These are phyloP conservation scores for Ustilago tritici DNA, from an alignment of 1,284 basidiomycete genomes.

Conservation along the genomic window DNA sequence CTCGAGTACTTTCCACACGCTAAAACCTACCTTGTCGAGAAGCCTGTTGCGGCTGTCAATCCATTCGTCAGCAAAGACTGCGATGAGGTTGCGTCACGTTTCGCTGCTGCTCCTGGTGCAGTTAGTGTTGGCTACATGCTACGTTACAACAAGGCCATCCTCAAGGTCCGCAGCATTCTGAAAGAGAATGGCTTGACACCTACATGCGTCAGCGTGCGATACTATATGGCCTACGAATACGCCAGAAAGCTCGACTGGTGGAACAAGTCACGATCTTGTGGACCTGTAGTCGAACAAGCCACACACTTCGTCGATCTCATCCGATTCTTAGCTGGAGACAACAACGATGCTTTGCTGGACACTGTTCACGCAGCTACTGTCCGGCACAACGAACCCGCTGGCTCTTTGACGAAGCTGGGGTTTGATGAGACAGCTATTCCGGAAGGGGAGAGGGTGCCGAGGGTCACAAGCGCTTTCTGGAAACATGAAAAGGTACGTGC, in stretches of 20 bases:
- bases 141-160: constrained; percentile 42
- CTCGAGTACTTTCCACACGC: constrained; percentile 31
- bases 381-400: constrained; percentile 29
- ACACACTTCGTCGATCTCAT: constrained; percentile 65
- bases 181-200: constrained; percentile 22
- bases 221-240: constrained; percentile 61
- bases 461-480: constrained; percentile 50
- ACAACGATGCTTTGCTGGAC: constrained; percentile 27
- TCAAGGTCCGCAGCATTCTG: constrained; percentile 30
- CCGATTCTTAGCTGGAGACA: constrained; percentile 39
- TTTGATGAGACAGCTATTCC: constrained; percentile 41
- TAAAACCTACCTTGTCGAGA: constrained; percentile 57
- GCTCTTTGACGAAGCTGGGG: constrained; percentile 30
- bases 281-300: constrained; percentile 66
- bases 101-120: constrained; percentile 4
- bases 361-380: constrained; percentile 34
- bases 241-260: constrained; percentile 57
- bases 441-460: constrained; percentile 30
- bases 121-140: constrained; percentile 59
- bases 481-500: constrained; percentile 34
- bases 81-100: constrained; percentile 25
- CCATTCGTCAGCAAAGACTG: constrained; percentile 35
- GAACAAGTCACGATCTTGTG: constrained; percentile 56
- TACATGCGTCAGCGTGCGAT: constrained; percentile 49
- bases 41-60: constrained; percentile 58